phyloP scores from a whole-genome alignment of 306 rosid genomes.

The Ziziphus jujuba region DNA sequence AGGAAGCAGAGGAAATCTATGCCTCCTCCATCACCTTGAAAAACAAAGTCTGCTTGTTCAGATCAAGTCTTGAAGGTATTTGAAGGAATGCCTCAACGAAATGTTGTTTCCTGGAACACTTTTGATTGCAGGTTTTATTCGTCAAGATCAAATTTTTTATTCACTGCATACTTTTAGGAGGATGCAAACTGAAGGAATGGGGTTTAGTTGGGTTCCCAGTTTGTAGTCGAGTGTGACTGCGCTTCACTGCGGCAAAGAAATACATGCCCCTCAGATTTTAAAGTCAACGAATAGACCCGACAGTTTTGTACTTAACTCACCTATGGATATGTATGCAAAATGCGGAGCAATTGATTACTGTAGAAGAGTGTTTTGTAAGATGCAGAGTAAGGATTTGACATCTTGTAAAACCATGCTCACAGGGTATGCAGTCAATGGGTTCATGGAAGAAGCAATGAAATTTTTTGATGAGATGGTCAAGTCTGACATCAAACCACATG shows the following conservation, averaged over 20 bases:
- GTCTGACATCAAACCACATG: conserved; percentile 41
- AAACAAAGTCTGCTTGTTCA: conserved; percentile 43
- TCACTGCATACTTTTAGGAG: conserved; percentile 40
- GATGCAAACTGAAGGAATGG: conserved; percentile 49
- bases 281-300: conserved; percentile 52
- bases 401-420: conserved; percentile 61
- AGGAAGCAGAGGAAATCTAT: neutral
- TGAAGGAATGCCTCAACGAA: conserved; percentile 55
- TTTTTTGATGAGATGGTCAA: conserved; percentile 45
- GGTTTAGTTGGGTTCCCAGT: conserved; percentile 51
- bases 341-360: conserved; percentile 55
- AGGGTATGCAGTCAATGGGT: conserved; percentile 54
- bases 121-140: conserved; percentile 42
- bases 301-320: conserved; percentile 45
- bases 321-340: conserved; percentile 64
- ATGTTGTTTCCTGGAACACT: conserved; percentile 64
- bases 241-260: conserved; percentile 55
- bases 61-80: conserved; percentile 45
- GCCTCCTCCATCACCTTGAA: conserved; percentile 44
- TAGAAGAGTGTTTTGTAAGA: conserved; percentile 39
- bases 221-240: conserved; percentile 51
- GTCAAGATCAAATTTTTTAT: conserved; percentile 29
- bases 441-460: conserved; percentile 35
- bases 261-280: conserved; percentile 57
- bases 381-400: conserved; percentile 47